Percentiles rank a stretch among this genome's conserved stretches.
Conservation (phyloP, 2,329 filamentous ascomycete species). For the Colletotrichum magnum region DNA sequence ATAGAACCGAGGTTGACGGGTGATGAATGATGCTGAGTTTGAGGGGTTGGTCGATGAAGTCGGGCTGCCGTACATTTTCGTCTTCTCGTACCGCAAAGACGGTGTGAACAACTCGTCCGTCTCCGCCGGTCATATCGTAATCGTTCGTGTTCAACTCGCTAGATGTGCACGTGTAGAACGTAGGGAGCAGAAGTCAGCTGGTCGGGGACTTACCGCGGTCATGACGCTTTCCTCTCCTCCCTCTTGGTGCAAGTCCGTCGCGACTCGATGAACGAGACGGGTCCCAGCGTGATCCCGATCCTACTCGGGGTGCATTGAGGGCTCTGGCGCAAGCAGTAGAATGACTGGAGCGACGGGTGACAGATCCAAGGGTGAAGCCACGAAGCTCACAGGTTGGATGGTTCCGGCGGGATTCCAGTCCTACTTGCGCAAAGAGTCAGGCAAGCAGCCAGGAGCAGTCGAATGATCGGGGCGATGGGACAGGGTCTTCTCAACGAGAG, state of each 20-base stretch:
- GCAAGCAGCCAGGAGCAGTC: conserved; percentile 29
- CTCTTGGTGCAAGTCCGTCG: not conserved
- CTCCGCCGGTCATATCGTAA: no score
- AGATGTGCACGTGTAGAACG: not conserved
- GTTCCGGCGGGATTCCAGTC: conserved; percentile 33
- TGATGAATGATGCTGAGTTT: not conserved
- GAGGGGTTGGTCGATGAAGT: conserved; percentile 7
- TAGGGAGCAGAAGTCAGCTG: conserved; percentile 1
- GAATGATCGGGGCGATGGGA: not conserved
- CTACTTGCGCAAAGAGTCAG: conserved; percentile 26
- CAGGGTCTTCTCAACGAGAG: not conserved
- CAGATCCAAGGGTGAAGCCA: conserved; percentile 15
- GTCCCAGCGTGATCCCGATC: not conserved
- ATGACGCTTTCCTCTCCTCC: not conserved
- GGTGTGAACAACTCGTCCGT: not conserved
- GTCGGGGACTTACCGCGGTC: conserved; percentile 7
- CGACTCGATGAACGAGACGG: not conserved
- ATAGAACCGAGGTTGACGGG: not conserved
- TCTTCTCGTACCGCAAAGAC: conserved; percentile 2
- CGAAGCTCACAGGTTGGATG: conserved; percentile 9
- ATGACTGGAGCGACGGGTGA: conserved; percentile 22
- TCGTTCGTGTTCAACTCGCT: conserved; percentile 4
- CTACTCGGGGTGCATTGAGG: conserved; percentile 20
- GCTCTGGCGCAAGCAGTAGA: conserved; percentile 26
- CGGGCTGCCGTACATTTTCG: not conserved